Evolutionary conservation across 352 stramenopile genomes (phyloP), one percentile per base, ranked within the genome.

Genomic region (Halophytophthora polymorphica): DNA sequence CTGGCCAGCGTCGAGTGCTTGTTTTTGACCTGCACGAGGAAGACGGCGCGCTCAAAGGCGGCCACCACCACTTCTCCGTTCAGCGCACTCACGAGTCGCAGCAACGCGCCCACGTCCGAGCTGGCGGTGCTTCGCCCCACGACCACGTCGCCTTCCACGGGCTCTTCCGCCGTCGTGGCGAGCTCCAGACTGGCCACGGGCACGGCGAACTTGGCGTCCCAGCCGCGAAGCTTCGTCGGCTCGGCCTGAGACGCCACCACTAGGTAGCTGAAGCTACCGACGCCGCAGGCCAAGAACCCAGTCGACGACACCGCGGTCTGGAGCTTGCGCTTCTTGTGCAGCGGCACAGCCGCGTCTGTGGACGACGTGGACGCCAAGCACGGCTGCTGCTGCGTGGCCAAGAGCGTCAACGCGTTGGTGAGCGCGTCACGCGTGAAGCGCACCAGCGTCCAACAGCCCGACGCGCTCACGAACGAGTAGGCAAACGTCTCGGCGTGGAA

Each of bases 171-270:
- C 10, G 25, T 8, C 34, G 72, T 40, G 34, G 78, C 66, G 37
- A 86, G 57, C 44, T 81, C 61, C n/a, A 66, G 75, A 17, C 58
- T 69, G 1, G 76, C 70, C 12, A 91, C 71, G 2, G 83, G 69
- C 0, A 89, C 81, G 17, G 76, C 78, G 46, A 89, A 91, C 61
- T 86, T 89, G 44, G 78, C 66, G 53, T 91, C 78, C 77, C 77
- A 91, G 3, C 67, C 76, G 11, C 69, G 71, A 28, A 88, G 60
- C 42, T 72, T 60, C 53, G 64, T 58, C 1, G 74, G 59, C 8
- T 50, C 44, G 35, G 80, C 61, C 19, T 77, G 29, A 1, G 53
- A 62, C 15, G 66, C 58, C 10, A 78, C 68, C 3, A 91, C 59
- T 10, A 91, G 46, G 61, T 86, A 89, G 45, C 66, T 84, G 15